These are phyloP conservation scores for Fusarium stilboides DNA, from an alignment of 2,329 filamentous ascomycete species.

Conservation along the genomic window DNA sequence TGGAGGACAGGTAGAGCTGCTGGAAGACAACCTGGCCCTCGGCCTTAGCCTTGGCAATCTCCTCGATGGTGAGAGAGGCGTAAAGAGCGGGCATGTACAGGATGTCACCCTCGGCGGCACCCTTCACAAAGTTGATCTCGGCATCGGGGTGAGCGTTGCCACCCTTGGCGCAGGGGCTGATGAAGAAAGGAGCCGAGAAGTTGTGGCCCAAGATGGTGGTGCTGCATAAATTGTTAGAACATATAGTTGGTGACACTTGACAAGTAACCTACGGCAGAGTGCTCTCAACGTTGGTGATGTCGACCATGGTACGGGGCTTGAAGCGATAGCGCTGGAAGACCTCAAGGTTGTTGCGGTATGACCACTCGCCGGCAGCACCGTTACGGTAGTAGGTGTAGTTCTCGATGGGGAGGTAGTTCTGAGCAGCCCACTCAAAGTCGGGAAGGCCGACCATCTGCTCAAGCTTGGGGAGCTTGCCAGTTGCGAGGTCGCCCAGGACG, in stretches of 20 bases:
- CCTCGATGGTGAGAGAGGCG: conserved; percentile 54
- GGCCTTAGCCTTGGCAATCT: conserved; percentile 57
- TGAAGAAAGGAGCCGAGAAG: conserved; percentile 70
- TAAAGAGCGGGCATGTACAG: conserved; percentile 64
- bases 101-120: conserved; percentile 63
- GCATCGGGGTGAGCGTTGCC: conserved; percentile 62
- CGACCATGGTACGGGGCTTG: conserved; percentile 65
- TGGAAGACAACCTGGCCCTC: conserved; percentile 58
- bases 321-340: conserved; percentile 65
- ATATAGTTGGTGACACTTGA: conserved; percentile 7
- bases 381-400: conserved; percentile 72
- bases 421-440: conserved; percentile 69
- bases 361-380: conserved; percentile 69
- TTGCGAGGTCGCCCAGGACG: conserved; percentile 54
- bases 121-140: conserved; percentile 66
- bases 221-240: conserved; percentile 37
- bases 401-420: conserved; percentile 61
- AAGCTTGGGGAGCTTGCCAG: conserved; percentile 60
- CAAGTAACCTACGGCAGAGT: conserved; percentile 52
- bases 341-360: conserved; percentile 71
- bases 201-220: conserved; percentile 68
- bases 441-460: conserved; percentile 63
- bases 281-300: conserved; percentile 62
- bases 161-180: conserved; percentile 64
- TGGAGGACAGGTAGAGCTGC: conserved; percentile 52